Conservation (phyloP, 306 rosid genomes). For the Fagus sylvatica region DNA sequence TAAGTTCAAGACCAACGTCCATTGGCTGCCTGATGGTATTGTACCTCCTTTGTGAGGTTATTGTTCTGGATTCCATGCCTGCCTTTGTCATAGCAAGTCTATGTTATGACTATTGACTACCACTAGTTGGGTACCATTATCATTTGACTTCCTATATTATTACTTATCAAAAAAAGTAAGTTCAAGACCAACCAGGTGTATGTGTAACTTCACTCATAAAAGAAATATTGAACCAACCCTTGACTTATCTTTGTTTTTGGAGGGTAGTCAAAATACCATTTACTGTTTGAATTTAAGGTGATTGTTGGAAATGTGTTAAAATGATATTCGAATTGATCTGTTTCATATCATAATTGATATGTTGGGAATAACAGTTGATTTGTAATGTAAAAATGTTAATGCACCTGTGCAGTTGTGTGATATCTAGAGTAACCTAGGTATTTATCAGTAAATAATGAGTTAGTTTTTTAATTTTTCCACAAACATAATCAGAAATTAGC, state of each 20-base stretch:
- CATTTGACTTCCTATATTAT: too few relatives aligned
- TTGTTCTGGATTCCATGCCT: too few relatives aligned
- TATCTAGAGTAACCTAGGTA: background rate
- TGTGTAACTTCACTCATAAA: too few relatives aligned
- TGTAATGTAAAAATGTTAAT: conserved; percentile 17
- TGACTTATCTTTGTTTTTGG: background rate
- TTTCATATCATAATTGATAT: background rate
- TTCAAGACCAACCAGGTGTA: too few relatives aligned
- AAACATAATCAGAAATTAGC: background rate
- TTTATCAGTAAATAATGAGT: conserved; percentile 14
- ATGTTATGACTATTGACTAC: too few relatives aligned
- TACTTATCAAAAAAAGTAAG: too few relatives aligned
- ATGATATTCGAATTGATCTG: background rate
- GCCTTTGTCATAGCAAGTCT: too few relatives aligned
- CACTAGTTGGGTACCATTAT: too few relatives aligned
- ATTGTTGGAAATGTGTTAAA: background rate
- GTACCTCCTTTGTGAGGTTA: too few relatives aligned
- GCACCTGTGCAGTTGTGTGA: conserved; percentile 6
- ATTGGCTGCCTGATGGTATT: too few relatives aligned
- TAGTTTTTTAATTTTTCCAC: conserved; percentile 8
- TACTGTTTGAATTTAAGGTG: background rate
- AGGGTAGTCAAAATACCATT: background rate
- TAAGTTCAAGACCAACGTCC: too few relatives aligned
- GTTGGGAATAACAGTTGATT: background rate
- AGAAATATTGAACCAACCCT: too few relatives aligned